Base-by-base conservation (phyloP, 176 grass and related monocot species). In the Zea mays region DNA sequence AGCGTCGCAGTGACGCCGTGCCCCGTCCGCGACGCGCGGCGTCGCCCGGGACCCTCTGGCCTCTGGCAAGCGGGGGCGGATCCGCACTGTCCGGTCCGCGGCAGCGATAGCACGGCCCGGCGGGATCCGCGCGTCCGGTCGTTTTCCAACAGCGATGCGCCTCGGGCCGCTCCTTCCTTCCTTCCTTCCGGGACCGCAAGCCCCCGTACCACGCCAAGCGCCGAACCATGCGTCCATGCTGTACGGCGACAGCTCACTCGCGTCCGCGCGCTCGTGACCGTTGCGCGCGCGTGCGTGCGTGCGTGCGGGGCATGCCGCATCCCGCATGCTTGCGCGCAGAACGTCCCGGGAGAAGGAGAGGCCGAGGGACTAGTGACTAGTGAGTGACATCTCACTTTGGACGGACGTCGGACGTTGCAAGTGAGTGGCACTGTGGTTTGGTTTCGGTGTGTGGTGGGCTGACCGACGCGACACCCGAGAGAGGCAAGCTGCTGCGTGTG, bases 121-220 rank as follows among this genome's bases (percentile, higher is more conserved):
- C 72, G 56, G 19, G 27, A 27, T 8, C 44, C 59, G 63, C 47
- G 62, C 16, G 6, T 10, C 64, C 21, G 72, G 79, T 86, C 84
- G 52, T 46, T 81, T 68, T 81, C 78, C 62, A 15, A 70, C 79
- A 81, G 72, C 77, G 36, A 11, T 21, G 45, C 33, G 13, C 2
- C 74, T 64, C 57, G 79, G 79, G 73, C 43, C 70, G 51, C 61
- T 48, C 57, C 5, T 58, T 7, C 14, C 4, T 3, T 6, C 14
- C 6, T 17, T 54, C 10, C 38, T 39, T 1, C 59, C 79, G 74
- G 68, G 85, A 67, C 85, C 79, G 27, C 57, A 63, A 63, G 14
- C 47, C 1, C 59, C 9, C 21, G 6, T 6, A 6, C 17, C 52
- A 7, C 7, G 67, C 42, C 74, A 67, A 9, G 42, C 35, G 85